Evolutionary conservation across 306 rosid species (phyloP), one percentile per base, ranked within the genome.

Genomic region (Malus domestica): DNA sequence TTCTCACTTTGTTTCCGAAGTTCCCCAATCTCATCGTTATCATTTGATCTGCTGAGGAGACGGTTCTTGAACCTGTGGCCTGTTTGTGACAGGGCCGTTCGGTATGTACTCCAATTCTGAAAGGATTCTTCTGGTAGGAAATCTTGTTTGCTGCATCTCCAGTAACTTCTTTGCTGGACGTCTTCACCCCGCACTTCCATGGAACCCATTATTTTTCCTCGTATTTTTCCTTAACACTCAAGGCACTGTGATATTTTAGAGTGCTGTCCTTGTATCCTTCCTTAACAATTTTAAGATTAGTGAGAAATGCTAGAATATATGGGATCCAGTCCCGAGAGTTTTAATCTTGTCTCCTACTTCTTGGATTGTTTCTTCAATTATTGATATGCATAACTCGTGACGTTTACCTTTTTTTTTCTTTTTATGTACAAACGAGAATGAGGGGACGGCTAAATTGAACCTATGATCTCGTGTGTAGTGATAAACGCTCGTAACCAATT

Each of bases 41-140:
- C 96, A 9, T 79, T 78, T 6, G 96, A 90, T 74, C 94, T 68
- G 83, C 86, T 85, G 10, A 29, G 33, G 64, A 93, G 80, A 40
- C 96, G 93, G 59, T 90, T 88, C 73, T 76, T 90, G 85, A 92
- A 87, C 68, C 97, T 72, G 38, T 45, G 35, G 76, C 68, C 62
- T 29, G 87, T 86, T 67, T 87, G 82, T 59, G 87, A 88, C 25
- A 92, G 87, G 4, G 96, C 96, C n/a, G 22, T 59, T 4, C 68
- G 4, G 40, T 87, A 92, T 69, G 80, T 78, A 72, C 74, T 82
- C 93, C 90, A 88, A 69, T 83, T 90, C 64, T 92, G 89, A 44
- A 92, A 92, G 38, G 97, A 92, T 33, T 88, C 88, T 29, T 92
- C 96, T 12, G 97, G 97, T 19, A 92, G 75, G 86, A 93, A 90